A percentile compares a stretch with the other conserved stretches of the same genome.
These are phyloP conservation scores for Cyclostephanos tholiformis DNA, from an alignment of 108 stramenopile genomes.

Conservation along the genomic window DNA sequence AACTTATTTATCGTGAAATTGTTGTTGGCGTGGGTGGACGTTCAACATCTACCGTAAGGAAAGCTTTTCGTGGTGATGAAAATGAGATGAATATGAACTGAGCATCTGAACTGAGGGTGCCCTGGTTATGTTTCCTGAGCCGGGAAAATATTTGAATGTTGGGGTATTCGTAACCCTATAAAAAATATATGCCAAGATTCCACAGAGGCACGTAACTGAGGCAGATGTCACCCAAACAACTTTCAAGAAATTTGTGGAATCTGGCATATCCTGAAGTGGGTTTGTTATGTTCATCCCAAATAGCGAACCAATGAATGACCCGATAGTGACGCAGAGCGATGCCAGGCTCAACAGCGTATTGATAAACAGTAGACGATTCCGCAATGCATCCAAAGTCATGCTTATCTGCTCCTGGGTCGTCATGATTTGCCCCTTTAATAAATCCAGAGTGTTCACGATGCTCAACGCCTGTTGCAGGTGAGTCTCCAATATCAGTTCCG, in stretches of 20 bases:
- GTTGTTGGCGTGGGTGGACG: too few relatives aligned
- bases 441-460: conserved; percentile 64
- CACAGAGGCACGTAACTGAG: conserved; percentile 64
- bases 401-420: conserved; percentile 78
- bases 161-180: conserved; percentile 6
- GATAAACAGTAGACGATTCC: conserved; percentile 77
- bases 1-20: too few relatives aligned
- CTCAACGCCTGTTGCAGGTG: conserved; percentile 76
- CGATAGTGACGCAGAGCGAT: conserved; percentile 58
- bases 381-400: conserved; percentile 70
- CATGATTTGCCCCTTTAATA: conserved; percentile 77
- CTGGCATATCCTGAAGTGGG: conserved; percentile 51
- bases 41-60: too few relatives aligned
- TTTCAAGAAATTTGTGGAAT: conserved; percentile 47
- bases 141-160: too few relatives aligned
- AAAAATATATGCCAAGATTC: conserved; percentile 59
- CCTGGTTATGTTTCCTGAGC: too few relatives aligned
- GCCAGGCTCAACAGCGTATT: conserved; percentile 77
- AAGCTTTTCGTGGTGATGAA: too few relatives aligned
- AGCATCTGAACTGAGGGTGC: too few relatives aligned
- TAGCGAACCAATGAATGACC: conserved; percentile 69
- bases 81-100: too few relatives aligned
- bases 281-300: conserved; percentile 88
- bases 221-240: conserved; percentile 61
- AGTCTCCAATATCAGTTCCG: conserved; percentile 85